phyloP scores from a whole-genome alignment of 805 yeast species.

The Cyberlindnera bimundalis region DNA sequence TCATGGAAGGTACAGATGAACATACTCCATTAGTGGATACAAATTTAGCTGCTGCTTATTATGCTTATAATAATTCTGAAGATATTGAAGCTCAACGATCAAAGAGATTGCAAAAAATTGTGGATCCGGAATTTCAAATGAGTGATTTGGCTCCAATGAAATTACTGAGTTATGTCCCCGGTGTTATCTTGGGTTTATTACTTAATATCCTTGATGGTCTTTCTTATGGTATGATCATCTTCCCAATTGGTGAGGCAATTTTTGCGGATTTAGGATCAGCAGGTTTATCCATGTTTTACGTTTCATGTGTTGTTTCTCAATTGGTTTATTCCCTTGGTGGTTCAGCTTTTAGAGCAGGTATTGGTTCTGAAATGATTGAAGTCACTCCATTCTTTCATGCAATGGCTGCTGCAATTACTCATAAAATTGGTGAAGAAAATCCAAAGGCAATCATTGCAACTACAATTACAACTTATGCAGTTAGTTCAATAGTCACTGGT shows the following conservation, averaged over 20 bases:
- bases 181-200: conserved; percentile 80
- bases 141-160: conserved; percentile 15
- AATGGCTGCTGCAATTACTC: conserved; percentile 76
- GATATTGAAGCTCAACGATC: conserved; percentile 10
- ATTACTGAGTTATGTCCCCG: conserved; percentile 46
- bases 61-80: conserved; percentile 8
- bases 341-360: conserved; percentile 83
- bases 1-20: conserved; percentile 3
- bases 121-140: conserved; percentile 13
- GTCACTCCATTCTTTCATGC: conserved; percentile 98
- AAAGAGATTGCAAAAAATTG: neutral
- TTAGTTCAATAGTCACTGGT: conserved; percentile 86
- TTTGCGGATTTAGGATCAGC: conserved; percentile 80
- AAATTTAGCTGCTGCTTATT: conserved; percentile 10
- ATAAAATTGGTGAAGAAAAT: conserved; percentile 47
- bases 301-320: conserved; percentile 88
- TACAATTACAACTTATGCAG: conserved; percentile 79
- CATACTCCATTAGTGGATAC: conserved; percentile 10
- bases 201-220: conserved; percentile 89
- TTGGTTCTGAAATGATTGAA: conserved; percentile 98
- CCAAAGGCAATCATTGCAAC: conserved; percentile 69
- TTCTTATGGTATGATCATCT: conserved; percentile 96
- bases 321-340: conserved; percentile 87
- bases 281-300: conserved; percentile 91
- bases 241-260: conserved; percentile 80